Conservation (phyloP, 768 basidiomycete species). For the Dictyophora rubrovolvata region DNA sequence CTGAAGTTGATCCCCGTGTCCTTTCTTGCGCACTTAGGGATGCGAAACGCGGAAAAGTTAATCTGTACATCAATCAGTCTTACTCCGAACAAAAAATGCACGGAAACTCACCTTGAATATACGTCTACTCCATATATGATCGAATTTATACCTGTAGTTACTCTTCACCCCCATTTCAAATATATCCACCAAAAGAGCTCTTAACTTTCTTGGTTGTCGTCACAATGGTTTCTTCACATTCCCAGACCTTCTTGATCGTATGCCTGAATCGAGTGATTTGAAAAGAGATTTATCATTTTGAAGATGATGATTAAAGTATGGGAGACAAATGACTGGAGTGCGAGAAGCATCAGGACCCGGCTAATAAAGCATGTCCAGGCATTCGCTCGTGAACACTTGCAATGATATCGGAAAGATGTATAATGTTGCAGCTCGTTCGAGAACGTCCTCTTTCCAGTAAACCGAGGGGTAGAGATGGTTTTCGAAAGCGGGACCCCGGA, state of each 20-base stretch:
- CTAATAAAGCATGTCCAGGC: constrained; percentile 65
- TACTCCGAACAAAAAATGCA: no score
- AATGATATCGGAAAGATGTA: constrained; percentile 58
- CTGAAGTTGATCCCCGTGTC: no score
- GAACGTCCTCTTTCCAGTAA: constrained; percentile 8
- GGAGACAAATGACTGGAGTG: constrained; percentile 44
- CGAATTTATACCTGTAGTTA: no score
- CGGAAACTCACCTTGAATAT: no score
- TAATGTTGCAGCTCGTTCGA: constrained; percentile 44
- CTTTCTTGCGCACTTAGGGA: no score
- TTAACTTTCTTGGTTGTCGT: constrained; percentile 49
- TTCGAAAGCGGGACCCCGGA: not conserved
- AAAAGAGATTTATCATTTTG: no score
- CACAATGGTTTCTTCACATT: constrained; percentile 41
- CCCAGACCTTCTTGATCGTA: constrained; percentile 59
- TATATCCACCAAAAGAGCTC: not conserved
- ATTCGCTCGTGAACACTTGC: constrained; percentile 56
- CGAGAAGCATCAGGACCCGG: constrained; percentile 83
- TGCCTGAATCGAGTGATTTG: no score
- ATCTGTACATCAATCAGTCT: no score
- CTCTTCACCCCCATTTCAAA: no score
- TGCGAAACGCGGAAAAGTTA: no score
- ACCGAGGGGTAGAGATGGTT: constrained; percentile 11
- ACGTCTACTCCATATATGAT: no score
- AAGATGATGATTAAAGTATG: constrained; percentile 42